Percentiles rank a stretch among this genome's conserved stretches.
phyloP scores from a whole-genome alignment of 2,329 filamentous ascomycete genomes.

The Whalleya microplaca region DNA sequence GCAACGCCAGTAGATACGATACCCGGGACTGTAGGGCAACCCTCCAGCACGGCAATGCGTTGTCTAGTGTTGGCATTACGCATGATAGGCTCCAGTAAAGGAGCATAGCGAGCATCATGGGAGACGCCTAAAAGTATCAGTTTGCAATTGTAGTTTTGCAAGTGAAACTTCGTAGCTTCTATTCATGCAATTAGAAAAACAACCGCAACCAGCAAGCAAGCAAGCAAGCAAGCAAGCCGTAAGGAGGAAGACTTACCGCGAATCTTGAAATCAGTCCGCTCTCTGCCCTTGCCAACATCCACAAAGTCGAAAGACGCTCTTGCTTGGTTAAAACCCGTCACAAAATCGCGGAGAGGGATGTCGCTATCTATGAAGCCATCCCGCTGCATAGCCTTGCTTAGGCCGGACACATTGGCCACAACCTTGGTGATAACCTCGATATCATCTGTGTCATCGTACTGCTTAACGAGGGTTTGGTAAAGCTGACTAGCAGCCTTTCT shows the following conservation, averaged over 20 bases:
- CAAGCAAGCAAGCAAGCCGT: not conserved
- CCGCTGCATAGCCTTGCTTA: slow-evolving; percentile 53
- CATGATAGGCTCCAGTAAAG: slow-evolving; percentile 60
- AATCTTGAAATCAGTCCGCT: slow-evolving; percentile 63
- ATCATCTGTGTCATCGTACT: slow-evolving; percentile 49
- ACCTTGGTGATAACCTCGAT: slow-evolving; percentile 61
- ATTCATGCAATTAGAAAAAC: slow-evolving; percentile 8
- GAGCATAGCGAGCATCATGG: slow-evolving; percentile 63
- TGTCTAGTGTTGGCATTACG: slow-evolving; percentile 46
- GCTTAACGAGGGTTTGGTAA: slow-evolving; percentile 50
- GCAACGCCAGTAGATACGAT: slow-evolving; percentile 51
- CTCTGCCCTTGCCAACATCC: slow-evolving; percentile 63
- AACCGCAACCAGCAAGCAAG: not conserved
- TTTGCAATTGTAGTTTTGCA: slow-evolving; percentile 64
- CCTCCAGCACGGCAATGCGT: slow-evolving; percentile 59
- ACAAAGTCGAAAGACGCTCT: slow-evolving; percentile 66
- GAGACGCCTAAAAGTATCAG: slow-evolving; percentile 65
- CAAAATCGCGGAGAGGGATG: slow-evolving; percentile 58
- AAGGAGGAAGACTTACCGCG: slow-evolving; percentile 49
- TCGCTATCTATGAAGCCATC: slow-evolving; percentile 51
- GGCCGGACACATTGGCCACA: slow-evolving; percentile 56
- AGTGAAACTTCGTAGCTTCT: slow-evolving; percentile 60
- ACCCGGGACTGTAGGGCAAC: slow-evolving; percentile 53
- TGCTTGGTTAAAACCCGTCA: slow-evolving; percentile 62
- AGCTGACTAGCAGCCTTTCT: slow-evolving; percentile 56